Base-by-base conservation (phyloP, 495 filamentous ascomycete species). In the Acidiella bohemica region DNA sequence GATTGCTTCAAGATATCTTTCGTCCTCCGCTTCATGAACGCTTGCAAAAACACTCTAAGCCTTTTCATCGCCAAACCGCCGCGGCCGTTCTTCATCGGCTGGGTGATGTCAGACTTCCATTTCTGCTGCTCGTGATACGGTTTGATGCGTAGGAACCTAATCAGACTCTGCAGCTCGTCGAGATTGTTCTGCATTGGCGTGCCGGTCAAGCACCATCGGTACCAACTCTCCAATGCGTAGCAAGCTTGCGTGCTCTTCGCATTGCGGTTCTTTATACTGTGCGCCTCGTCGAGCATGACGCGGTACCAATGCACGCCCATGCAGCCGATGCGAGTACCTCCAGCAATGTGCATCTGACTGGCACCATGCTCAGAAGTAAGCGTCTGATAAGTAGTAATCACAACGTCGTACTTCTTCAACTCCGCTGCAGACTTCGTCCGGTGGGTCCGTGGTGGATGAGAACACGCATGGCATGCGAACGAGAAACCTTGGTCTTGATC, bases 181-280 rank as follows among this genome's bases (percentile, higher is more conserved):
- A 97, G 70, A 45, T 93, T 95, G 55, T 97, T 97, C 53, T 97
- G 90, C 74, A 97, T 78, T 0, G 90, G 90, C 5, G 90, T 97
- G 44, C 90, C 90, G 2, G 84, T 92, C 38, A 97, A 66, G 54
- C 90, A 95, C 90, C 90, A 97, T 39, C 90, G 70, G 57, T 92
- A 93, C 51, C 85, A 77, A 16, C 82, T 71, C 34, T 76, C 66
- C 18, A 97, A 63, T 2, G 80, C 79, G 57, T 74, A 97, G 36
- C 75, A 80, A 13, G 88, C 84, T 52, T 93, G 78, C 0, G 90
- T 90, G 8, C 79, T 78, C 62, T 97, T 97, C 12, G 90, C 86
- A 53, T 90, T 93, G 18, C 86, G 78, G 59, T 97, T 97, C 62
- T 96, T 96, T 67, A 97, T 96, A 18, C 81, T 92, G 59, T 95